Evolutionary conservation across 179 eudicot species (phyloP), one percentile per base, ranked within the genome.

Genomic region (Beta macrorhiza): DNA sequence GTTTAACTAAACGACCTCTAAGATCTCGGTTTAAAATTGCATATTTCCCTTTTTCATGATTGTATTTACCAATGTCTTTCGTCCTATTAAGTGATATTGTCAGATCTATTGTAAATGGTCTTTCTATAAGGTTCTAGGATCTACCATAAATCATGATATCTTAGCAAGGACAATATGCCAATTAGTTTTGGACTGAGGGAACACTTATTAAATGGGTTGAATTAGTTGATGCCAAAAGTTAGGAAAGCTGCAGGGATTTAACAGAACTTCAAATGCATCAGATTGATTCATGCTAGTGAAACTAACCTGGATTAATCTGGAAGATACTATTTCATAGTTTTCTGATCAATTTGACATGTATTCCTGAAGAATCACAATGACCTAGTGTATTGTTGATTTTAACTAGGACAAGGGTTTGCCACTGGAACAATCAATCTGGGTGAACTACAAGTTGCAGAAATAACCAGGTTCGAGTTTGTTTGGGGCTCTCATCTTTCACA

Each of bases 391-490:
- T 76, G 67, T 42, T 57, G 15, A 5, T 49, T 79, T 37, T 51
- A 19, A 69, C 53, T 89, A 93, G 99, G 97, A 58, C 81, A 84
- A 81, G 98, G 95, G 78, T 95, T 93, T 84, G 89, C 92, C 44
- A 84, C 85, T 1, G 91, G 91, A 49, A 91, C 67, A 81, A 92
- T 95, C 68, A 81, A 79, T 56, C 81, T 95, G 29, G 97, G 99
- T 72, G 95, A 90, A 83, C 65, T 93, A 72, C 93, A 95, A 86
- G 94, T 95, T 11, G 81, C 85, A 45, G 80, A 93, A 87, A 77
- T 91, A 79, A 89, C 89, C 47, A 82, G 79, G 9, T 92, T 92
- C 70, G 90, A 95, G 79, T 89, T 87, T 69, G 83, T 95, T 11
- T 92, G 93, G 98, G 89, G 87, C 14, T 84, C 86, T 84, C 87